Evolutionary conservation across 768 basidiomycete genomes (phyloP).

Genomic region (Lentinula sp.): DNA sequence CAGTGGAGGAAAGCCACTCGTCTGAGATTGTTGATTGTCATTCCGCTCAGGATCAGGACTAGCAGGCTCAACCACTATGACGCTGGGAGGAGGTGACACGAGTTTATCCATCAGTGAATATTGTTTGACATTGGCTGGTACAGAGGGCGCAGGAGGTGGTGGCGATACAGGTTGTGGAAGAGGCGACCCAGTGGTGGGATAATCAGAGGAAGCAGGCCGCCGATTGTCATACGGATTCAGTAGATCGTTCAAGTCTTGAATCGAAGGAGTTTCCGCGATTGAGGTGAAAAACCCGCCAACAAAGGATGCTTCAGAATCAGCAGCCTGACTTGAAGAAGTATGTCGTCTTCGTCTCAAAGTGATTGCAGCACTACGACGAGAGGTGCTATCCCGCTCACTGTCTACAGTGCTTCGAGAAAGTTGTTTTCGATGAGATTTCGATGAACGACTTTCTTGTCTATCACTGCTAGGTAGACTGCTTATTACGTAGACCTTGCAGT

Average conservation of each 20-base stretch:
- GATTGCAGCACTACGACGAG: constrained; percentile 33
- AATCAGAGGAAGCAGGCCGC: constrained; percentile 5
- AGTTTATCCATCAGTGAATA: constrained; percentile 79
- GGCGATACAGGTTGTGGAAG: constrained; percentile 11
- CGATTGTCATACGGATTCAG: constrained; percentile 7
- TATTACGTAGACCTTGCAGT: constrained; percentile 87
- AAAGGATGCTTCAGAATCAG: constrained; percentile 32
- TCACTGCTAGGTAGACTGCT: constrained; percentile 80
- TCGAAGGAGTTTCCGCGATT: constrained; percentile 3
- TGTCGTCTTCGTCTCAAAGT: constrained; percentile 31
- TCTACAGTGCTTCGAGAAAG: constrained; percentile 35
- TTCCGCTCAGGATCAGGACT: constrained; percentile 29
- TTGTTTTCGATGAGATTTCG: constrained; percentile 48
- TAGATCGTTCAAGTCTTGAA: constrained; percentile 5
- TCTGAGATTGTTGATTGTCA: constrained; percentile 16
- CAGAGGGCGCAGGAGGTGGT: constrained; percentile 24
- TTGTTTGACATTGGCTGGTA: constrained; percentile 68
- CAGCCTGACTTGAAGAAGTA: constrained; percentile 17
- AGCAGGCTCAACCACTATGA: constrained; percentile 45
- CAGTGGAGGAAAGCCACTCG: constrained; percentile 17
- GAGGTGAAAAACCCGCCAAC: constrained; percentile 43
- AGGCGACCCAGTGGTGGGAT: constrained; percentile 12
- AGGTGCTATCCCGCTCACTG: constrained; percentile 35
- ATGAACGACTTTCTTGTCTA: constrained; percentile 44
- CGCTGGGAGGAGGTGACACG: constrained; percentile 31